Percentiles rank a stretch among this genome's conserved stretches.
Evolutionary conservation across 495 filamentous ascomycete species (phyloP).

Genomic region (Penicillium coprophilum): DNA sequence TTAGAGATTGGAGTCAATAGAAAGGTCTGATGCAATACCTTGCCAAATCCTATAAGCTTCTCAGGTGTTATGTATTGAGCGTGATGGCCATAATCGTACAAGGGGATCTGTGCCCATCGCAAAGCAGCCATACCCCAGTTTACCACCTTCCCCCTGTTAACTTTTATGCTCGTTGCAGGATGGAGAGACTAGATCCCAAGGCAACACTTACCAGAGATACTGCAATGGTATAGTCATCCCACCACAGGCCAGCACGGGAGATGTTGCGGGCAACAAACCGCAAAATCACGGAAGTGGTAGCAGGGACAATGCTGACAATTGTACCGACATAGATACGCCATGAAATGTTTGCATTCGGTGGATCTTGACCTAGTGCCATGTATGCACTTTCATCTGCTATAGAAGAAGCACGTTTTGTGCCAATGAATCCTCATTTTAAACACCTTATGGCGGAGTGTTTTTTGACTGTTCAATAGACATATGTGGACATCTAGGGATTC

Average conservation of each 20-base stretch:
- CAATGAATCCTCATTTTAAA: not conserved
- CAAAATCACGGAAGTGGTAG: slow-evolving; percentile 30
- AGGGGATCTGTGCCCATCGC: slow-evolving; percentile 23
- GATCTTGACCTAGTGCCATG: slow-evolving; percentile 15
- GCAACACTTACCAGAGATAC: slow-evolving; percentile 26
- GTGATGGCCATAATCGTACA: slow-evolving; percentile 20
- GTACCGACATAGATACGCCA: slow-evolving; percentile 32
- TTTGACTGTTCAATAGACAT: not conserved
- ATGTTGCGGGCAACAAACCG: slow-evolving; percentile 31
- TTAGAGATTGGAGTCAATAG: not conserved
- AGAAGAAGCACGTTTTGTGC: not conserved
- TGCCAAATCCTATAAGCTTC: slow-evolving; percentile 19
- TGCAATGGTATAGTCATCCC: slow-evolving; percentile 41
- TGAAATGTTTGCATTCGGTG: slow-evolving; percentile 18
- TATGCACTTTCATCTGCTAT: not conserved
- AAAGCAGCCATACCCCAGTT: slow-evolving; percentile 28
- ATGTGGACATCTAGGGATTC: not conserved
- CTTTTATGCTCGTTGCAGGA: not conserved
- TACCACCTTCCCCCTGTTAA: slow-evolving; percentile 9
- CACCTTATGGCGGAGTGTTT: not conserved
- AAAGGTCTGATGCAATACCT: slow-evolving; percentile 17
- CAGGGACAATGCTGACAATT: slow-evolving; percentile 31
- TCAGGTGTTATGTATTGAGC: slow-evolving; percentile 12
- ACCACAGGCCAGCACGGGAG: slow-evolving; percentile 34
- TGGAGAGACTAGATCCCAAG: not conserved